Evolutionary conservation across 2,329 filamentous ascomycete genomes (phyloP).

Genomic region (Biscogniauxia sp.): DNA sequence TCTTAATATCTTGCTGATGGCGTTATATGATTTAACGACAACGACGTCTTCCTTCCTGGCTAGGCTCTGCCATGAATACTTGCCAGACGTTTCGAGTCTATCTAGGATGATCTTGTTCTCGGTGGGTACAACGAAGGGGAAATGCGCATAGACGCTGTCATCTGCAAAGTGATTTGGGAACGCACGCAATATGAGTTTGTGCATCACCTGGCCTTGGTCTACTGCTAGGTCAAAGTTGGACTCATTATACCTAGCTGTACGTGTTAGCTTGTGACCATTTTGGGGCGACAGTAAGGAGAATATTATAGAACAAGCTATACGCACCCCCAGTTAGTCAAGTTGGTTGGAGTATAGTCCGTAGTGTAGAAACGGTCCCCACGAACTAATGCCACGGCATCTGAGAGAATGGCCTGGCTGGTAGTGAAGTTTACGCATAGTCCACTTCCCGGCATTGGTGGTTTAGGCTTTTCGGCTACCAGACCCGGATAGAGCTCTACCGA

Average conservation of each 20-base stretch:
- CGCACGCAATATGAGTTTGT: slow-evolving; percentile 62
- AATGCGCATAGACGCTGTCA: slow-evolving; percentile 65
- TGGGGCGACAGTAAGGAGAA: not conserved
- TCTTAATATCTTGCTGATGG: slow-evolving; percentile 50
- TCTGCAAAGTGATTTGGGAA: slow-evolving; percentile 62
- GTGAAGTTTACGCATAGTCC: slow-evolving; percentile 48
- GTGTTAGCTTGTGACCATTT: not conserved
- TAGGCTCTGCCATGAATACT: slow-evolving; percentile 60
- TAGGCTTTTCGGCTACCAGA: slow-evolving; percentile 54
- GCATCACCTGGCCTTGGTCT: slow-evolving; percentile 63
- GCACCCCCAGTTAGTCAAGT: slow-evolving; percentile 64
- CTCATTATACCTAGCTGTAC: slow-evolving; percentile 36
- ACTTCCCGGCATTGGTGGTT: slow-evolving; percentile 48
- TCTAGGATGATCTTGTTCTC: slow-evolving; percentile 61
- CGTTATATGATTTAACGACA: slow-evolving; percentile 52
- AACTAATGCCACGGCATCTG: slow-evolving; percentile 61
- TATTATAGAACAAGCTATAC: slow-evolving; percentile 31
- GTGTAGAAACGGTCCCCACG: slow-evolving; percentile 66
- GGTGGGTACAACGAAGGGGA: slow-evolving; percentile 38
- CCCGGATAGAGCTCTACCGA: slow-evolving; percentile 58
- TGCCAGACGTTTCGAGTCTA: slow-evolving; percentile 50
- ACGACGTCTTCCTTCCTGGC: slow-evolving; percentile 42
- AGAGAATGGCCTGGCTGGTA: slow-evolving; percentile 53
- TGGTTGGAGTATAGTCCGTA: slow-evolving; percentile 55
- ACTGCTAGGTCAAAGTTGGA: slow-evolving; percentile 54